Evolutionary conservation across 225 moss, liverwort and hornwort species (phyloP), one percentile per base, ranked within the genome.

Genomic region (Lunularia cruciata): DNA sequence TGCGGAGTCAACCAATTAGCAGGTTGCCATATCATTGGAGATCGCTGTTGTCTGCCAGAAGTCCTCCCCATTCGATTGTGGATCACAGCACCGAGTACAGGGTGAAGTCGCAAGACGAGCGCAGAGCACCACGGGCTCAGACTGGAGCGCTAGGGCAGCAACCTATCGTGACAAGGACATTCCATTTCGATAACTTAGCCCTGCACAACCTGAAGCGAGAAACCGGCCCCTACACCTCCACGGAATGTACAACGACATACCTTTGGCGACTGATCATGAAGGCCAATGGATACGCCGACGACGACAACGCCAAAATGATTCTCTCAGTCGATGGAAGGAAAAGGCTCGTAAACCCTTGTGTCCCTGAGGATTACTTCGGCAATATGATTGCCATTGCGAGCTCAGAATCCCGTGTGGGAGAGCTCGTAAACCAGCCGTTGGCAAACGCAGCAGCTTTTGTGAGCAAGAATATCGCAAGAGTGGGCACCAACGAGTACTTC

Each of bases 201-300:
- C 36, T 71, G 8, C 33, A 7, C 14, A 37, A 33, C 25, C 59
- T 71, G 18, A 71, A 71, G 60, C 12, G 48, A 14, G 22, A 33
- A 47, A 31, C 47, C 13, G 71, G 60, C 6, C 34, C 71, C 2
- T 71, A 46, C 48, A 71, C 71, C 14, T 46, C 71, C 13, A 71
- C 71, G 13, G 60, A 71, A 47, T 60, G 47, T 14, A 61, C 71
- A 11, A 71, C 43, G 43, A 37, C 71, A 2, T 71, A 71, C 47
- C 18, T 71, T 0, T 71, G 71, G 71, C 59, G 71, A 16, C 57
- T 71, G 47, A 71, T 71, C 22, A 61, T 61, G 71, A 71, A 49
- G 48, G 71, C 71, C 3, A 52, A 52, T 18, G 71, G 71, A 12
- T 47, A 46, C 8, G 71, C 26, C 22, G 34, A 42, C 3, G 69